Base-by-base conservation (phyloP, 2,329 filamentous ascomycete species). In the Claviceps sp. region DNA sequence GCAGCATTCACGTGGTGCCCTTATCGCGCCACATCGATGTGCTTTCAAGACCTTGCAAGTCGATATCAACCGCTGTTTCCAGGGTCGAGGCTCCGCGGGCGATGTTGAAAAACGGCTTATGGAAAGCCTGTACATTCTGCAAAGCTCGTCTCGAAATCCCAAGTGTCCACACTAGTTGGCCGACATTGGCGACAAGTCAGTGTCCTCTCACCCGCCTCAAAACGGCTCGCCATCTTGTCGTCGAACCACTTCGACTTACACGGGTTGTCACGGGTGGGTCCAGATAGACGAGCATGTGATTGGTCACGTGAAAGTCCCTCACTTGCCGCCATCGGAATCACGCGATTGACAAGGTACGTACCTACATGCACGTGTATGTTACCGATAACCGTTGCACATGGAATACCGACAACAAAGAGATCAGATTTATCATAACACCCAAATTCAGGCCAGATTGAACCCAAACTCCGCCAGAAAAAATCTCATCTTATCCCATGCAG, bases 241-340 rank as follows among this genome's bases (percentile, higher is more conserved):
- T 54, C 47, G 37, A 51, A 48, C 19, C 34, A 26, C 37, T 38
- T 47, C 34, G 52, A 54, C 52, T 54, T 54, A 54, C 52, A 54
- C 52, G 52, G 26, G 44, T 37, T 22, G 52, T 54, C 42, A 37
- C 45, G 42, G 38, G 47, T 49, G 50, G 50, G 41, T 38, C 49
- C 42, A 13, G n/a, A 22, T 8, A 7, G 30, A 7, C 40, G 24
- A 5, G 8, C 52, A 47, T 49, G 49, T 54, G 52, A 54, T 17
- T 7, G 3, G 7, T 5, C 52, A 54, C 49, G 52, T 54, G 52
- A 22, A n/a, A 6, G 16, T n/a, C 17, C 7, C 2, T 10, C 47
- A 26, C 11, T 11, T 34, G 30, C 22, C 5, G n/a, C 16, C 11
- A 5, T 16, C 22, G 5, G 5, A 24, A 24, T 24, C 26, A 16